Conservation (phyloP, 495 filamentous ascomycete species). For the Endocarpon pusillum region DNA sequence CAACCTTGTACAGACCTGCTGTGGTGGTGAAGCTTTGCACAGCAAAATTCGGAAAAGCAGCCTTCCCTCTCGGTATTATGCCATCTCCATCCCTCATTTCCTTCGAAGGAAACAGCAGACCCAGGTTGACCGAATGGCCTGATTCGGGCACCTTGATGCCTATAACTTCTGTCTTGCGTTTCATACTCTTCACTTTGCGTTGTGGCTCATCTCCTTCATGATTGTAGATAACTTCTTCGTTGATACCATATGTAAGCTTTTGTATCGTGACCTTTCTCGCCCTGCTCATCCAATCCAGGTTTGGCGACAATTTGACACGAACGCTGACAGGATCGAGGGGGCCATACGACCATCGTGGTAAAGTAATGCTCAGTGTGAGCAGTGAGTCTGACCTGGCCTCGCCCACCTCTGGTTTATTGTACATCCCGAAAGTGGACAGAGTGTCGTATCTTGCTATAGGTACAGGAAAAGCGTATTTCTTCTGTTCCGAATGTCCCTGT, state of each 20-base stretch:
- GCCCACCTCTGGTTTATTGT: conserved; percentile 82
- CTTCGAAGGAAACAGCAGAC: conserved; percentile 78
- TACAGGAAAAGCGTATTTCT: conserved; percentile 80
- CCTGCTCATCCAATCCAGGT: conserved; percentile 77
- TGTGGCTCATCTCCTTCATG: conserved; percentile 95
- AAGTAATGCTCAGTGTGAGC: conserved; percentile 75
- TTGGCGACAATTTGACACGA: conserved; percentile 82
- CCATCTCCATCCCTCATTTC: conserved; percentile 80
- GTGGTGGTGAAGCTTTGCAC: conserved; percentile 86
- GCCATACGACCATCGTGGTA: conserved; percentile 93
- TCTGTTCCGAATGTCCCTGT: conserved; percentile 68
- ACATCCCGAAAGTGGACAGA: conserved; percentile 97
- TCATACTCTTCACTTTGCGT: conserved; percentile 71
- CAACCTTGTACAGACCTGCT: conserved; percentile 90
- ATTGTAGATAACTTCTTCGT: conserved; percentile 95
- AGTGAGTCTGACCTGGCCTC: conserved; percentile 76
- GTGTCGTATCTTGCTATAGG: conserved; percentile 89
- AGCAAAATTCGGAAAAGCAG: conserved; percentile 76
- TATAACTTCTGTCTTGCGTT: conserved; percentile 66
- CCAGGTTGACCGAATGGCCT: conserved; percentile 82
- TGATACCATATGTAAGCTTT: conserved; percentile 83
- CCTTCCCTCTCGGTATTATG: conserved; percentile 65
- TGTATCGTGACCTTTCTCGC: conserved; percentile 85
- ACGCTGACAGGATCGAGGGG: conserved; percentile 90
- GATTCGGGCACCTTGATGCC: conserved; percentile 69